Conservation (phyloP, 1,284 basidiomycete genomes). For the Cutaneotrichosporon cavernicola region DNA sequence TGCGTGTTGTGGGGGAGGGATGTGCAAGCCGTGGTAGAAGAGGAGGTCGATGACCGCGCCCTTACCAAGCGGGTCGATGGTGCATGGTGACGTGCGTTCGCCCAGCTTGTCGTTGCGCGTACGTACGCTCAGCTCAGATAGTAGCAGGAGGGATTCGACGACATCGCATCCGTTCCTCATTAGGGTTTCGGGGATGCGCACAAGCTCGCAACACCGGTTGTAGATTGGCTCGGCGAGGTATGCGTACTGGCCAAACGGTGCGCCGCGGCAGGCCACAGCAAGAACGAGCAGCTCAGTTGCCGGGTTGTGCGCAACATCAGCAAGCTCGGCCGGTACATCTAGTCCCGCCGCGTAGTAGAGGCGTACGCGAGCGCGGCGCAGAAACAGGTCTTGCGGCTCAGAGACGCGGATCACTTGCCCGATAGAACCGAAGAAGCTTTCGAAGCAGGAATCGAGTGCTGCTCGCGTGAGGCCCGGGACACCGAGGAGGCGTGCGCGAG, state of each 20-base stretch:
- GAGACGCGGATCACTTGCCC: constrained; percentile 13
- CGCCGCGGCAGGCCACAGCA: constrained; percentile 18
- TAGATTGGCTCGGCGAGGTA: constrained; percentile 11
- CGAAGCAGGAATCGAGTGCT: constrained; percentile 19
- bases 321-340: constrained; percentile 16
- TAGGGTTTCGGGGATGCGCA: constrained; percentile 2
- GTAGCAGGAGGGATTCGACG: constrained; percentile 13
- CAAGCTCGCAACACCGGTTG: constrained; percentile 2
- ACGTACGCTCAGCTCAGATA: constrained; percentile 13
- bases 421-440: constrained; percentile 14
- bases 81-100: background rate
- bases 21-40: constrained; percentile 13
- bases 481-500: constrained; percentile 12
- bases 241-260: constrained; percentile 7
- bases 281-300: constrained; percentile 17
- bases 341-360: constrained; percentile 15
- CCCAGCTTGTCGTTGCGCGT: constrained; percentile 4
- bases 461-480: constrained; percentile 11
- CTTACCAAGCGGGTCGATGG: constrained; percentile 20
- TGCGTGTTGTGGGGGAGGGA: constrained; percentile 2
- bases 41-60: constrained; percentile 17
- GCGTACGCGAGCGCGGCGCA: constrained; percentile 7
- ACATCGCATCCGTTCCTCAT: constrained; percentile 7
- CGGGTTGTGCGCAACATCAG: constrained; percentile 8
- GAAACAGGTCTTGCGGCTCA: constrained; percentile 8